phyloP scores from a whole-genome alignment of 441 rosid genomes.

The Croton laevigatus region DNA sequence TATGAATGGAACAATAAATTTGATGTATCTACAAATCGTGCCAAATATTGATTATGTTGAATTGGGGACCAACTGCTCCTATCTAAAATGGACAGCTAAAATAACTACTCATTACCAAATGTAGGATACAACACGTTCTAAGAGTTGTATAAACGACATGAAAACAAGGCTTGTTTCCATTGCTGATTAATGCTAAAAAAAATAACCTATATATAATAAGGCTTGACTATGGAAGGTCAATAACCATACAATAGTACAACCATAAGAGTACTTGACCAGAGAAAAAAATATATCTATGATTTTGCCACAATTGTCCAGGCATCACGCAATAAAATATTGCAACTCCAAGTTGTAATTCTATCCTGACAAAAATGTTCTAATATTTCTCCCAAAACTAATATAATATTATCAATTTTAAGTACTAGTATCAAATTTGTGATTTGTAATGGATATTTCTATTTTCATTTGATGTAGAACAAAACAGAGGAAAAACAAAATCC shows the following conservation, averaged over 20 bases:
- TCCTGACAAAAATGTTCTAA: not conserved
- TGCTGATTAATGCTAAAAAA: not conserved
- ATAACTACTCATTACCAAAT: not conserved
- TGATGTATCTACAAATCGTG: not conserved
- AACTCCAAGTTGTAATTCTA: not conserved
- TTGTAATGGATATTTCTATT: not conserved
- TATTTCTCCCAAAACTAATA: not conserved
- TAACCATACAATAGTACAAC: not conserved
- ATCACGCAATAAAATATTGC: not conserved
- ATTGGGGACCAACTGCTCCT: not conserved
- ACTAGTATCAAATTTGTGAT: not conserved
- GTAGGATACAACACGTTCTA: not conserved
- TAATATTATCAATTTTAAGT: not conserved
- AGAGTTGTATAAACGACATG: not conserved
- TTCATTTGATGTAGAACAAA: not conserved
- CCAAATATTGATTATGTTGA: not conserved
- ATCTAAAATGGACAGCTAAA: not conserved
- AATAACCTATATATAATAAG: not conserved
- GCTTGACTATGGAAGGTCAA: not conserved
- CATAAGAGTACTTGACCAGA: too few species aligned
- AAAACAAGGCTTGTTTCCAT: not conserved
- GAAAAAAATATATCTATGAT: too few species aligned
- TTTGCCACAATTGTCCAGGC: not conserved
- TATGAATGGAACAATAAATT: not conserved
- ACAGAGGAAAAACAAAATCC: not conserved